A percentile compares a stretch with the other conserved stretches of the same genome.
phyloP scores from a whole-genome alignment of 495 filamentous ascomycete genomes.

The Aspergillus olivimuriae region DNA sequence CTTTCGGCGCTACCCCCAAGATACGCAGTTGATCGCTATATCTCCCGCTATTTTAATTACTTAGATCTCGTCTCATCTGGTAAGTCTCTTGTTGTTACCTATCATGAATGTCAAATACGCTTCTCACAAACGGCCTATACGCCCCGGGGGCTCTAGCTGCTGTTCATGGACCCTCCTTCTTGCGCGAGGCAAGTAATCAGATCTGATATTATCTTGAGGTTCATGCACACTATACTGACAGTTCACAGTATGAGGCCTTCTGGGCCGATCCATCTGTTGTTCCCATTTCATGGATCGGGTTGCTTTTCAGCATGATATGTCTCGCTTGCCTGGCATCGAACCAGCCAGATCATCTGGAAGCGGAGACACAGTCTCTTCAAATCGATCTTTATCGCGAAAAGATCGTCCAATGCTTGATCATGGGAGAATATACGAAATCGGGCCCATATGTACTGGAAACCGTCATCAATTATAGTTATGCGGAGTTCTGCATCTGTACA shows the following conservation, averaged over 20 bases:
- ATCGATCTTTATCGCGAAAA: constrained; percentile 21
- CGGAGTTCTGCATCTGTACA: constrained; percentile 11
- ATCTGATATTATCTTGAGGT: not conserved
- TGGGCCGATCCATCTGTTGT: constrained; percentile 18
- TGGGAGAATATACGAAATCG: constrained; percentile 22
- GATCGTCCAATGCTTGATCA: constrained; percentile 22
- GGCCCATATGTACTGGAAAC: constrained; percentile 23
- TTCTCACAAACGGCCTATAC: not conserved
- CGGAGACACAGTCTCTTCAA: constrained; percentile 10
- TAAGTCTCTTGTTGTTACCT: constrained; percentile 3
- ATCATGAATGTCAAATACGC: too few relatives aligned
- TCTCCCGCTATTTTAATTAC: constrained; percentile 19
- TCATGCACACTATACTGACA: not conserved
- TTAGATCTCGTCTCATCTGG: constrained; percentile 20
- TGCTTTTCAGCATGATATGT: constrained; percentile 27
- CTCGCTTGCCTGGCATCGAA: constrained; percentile 12
- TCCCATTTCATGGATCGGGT: constrained; percentile 23
- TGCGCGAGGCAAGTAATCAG: constrained; percentile 12
- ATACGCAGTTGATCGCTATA: constrained; percentile 24
- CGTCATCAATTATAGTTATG: constrained; percentile 19
- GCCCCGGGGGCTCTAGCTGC: constrained; percentile 2
- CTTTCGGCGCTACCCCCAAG: constrained; percentile 27
- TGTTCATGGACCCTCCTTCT: constrained; percentile 18
- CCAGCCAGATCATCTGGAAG: constrained; percentile 3
- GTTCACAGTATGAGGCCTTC: constrained; percentile 25